Base-by-base conservation (phyloP, 306 rosid genomes). In the Cucumis hystrix region DNA sequence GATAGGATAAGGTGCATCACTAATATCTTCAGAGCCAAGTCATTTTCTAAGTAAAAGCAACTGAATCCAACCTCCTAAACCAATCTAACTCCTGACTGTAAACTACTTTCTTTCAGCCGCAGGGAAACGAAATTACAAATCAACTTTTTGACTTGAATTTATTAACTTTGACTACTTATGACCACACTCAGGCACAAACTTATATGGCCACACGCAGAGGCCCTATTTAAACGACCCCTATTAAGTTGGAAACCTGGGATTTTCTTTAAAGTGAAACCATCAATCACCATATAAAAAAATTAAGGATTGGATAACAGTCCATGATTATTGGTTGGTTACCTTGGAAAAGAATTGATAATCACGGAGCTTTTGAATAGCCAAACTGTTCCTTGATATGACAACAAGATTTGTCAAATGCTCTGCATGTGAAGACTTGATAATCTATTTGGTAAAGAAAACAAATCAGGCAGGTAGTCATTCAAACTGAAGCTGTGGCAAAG, bases 1-100 rank as follows among this genome's bases (percentile, higher is more conserved):
- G 47, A n/a, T 40, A 75, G 56, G 89, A 85, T 80, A 84, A 78
- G 80, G 74, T 75, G 85, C 80, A 61, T 78, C 85, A 78, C 71
- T 78, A 72, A 67, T 76, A 69, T 72, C 78, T 71, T 62, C 37
- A 56, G 39, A 76, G 84, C 84, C 23, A 51, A 49, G 85, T 84
- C 92, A 70, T 79, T 86, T 68, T 86, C 88, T 47, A 77, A 80
- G 57, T 70, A 8, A 45, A 77, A 28, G 79, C 30, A 41, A 77
- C 58, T 47, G 33, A 41, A 67, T 67, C 54, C 35, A 67, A 10
- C 33, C 74, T 30, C 74, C 54, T 66, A 40, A 39, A 67, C 28
- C 30, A n/a, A 18, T 66, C 28, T 66, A 28, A 4, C n/a, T 15
- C 51, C 15, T 8, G 52, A 66, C 52, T 43, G 33, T 68, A 43